Conservation (phyloP, 2,329 filamentous ascomycete species). For the Fonsecaea pedrosoi region DNA sequence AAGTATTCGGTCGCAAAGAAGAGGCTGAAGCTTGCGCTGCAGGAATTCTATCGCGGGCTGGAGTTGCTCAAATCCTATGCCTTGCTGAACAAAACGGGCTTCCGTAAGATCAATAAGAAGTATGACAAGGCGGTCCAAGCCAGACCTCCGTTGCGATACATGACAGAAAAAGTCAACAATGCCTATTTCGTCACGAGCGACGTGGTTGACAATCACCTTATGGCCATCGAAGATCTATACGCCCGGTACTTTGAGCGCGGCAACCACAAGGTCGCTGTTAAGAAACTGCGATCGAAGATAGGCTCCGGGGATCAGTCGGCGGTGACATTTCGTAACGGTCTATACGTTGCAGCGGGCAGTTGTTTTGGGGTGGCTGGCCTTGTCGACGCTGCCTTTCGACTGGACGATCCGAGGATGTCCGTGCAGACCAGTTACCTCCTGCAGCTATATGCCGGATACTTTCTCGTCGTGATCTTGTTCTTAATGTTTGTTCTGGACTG, state of each 20-base stretch:
- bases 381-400: slow-evolving; percentile 62
- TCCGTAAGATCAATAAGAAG: slow-evolving; percentile 98
- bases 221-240: slow-evolving; percentile 86
- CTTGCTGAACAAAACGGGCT: slow-evolving; percentile 87
- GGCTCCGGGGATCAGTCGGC: slow-evolving; percentile 65
- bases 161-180: slow-evolving; percentile 89
- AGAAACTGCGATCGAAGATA: slow-evolving; percentile 79
- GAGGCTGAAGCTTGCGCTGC: slow-evolving; percentile 87
- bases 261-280: slow-evolving; percentile 87
- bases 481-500: slow-evolving; percentile 86
- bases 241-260: slow-evolving; percentile 92
- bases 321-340: slow-evolving; percentile 65
- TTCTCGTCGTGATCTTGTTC: slow-evolving; percentile 80
- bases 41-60: slow-evolving; percentile 90
- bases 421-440: slow-evolving; percentile 71
- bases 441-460: slow-evolving; percentile 90
- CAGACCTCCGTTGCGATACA: slow-evolving; percentile 77
- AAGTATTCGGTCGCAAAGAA: slow-evolving; percentile 86
- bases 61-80: slow-evolving; percentile 93
- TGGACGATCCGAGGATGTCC: slow-evolving; percentile 58
- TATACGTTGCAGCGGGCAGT: slow-evolving; percentile 71
- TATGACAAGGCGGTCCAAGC: slow-evolving; percentile 91
- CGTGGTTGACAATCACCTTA: slow-evolving; percentile 78
- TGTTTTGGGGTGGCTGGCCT: slow-evolving; percentile 72
- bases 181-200: slow-evolving; percentile 92